Conservation (phyloP, 1,284 basidiomycete genomes). For the Fomitopsis pinicola region DNA sequence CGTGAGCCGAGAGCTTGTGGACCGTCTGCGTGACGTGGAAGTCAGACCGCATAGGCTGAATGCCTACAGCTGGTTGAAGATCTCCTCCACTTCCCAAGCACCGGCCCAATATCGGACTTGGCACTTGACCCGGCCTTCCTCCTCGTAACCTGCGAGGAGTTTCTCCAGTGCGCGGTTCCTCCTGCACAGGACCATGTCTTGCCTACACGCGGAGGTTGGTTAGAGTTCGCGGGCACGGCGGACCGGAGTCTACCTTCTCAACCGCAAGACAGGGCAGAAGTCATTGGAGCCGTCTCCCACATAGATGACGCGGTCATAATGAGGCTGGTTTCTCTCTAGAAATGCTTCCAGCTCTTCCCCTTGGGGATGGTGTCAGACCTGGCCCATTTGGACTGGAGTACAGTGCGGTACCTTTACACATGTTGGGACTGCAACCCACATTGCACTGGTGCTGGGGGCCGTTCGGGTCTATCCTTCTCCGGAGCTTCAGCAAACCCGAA, state of each 20-base stretch:
- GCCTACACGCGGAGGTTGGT: slow-evolving; percentile 35
- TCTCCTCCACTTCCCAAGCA: slow-evolving; percentile 93
- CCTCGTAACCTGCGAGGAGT: slow-evolving; percentile 69
- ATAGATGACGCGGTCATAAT: slow-evolving; percentile 83
- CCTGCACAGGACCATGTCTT: slow-evolving; percentile 78
- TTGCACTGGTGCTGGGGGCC: slow-evolving; percentile 82
- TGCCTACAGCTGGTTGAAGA: slow-evolving; percentile 45
- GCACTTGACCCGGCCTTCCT: slow-evolving; percentile 62
- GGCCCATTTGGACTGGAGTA: background rate
- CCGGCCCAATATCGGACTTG: slow-evolving; percentile 83
- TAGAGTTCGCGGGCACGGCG: slow-evolving; percentile 2
- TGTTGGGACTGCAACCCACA: slow-evolving; percentile 92
- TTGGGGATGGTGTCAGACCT: slow-evolving; percentile 23
- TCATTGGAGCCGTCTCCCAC: slow-evolving; percentile 96
- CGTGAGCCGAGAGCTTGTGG: background rate
- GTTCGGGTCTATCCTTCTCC: slow-evolving; percentile 70
- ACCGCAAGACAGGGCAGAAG: slow-evolving; percentile 86
- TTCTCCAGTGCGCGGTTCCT: slow-evolving; percentile 72
- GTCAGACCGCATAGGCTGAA: background rate
- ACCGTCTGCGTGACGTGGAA: background rate
- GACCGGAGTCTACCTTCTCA: slow-evolving; percentile 55
- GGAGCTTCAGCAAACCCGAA: slow-evolving; percentile 74
- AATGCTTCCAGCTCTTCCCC: slow-evolving; percentile 88
- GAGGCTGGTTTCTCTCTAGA: slow-evolving; percentile 61
- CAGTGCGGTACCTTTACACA: slow-evolving; percentile 83